Base-by-base conservation (phyloP, 805 yeast species). In the Hanseniaspora lachancei region DNA sequence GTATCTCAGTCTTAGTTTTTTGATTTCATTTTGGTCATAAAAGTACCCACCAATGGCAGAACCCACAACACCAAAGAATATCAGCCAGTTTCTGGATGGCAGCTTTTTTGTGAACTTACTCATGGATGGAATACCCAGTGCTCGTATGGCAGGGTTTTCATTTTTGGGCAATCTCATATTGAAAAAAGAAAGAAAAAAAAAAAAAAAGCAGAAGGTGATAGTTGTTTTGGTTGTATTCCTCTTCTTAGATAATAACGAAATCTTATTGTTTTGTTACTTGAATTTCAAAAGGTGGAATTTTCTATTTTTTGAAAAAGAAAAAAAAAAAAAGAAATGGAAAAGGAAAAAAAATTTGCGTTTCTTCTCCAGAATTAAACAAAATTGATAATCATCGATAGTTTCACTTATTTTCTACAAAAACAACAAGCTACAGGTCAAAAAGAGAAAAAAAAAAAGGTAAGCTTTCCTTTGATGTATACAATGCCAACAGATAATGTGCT, bases 81-180 rank as follows among this genome's bases (percentile, higher is more conserved):
- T 86, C 73, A 79, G 69, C 98, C 97, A 91, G 71, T 91, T 93
- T 59, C 96, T 75, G 0, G 95, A 83, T 0, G 98, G 98, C 15
- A 93, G 71, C 40, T 83, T 77, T 7, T 50, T 50, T 23, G 53
- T 55, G 21, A 55, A 24, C 9, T 18, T 53, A 6, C 21, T 49
- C 23, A 89, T 62, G 15, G 82, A 70, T 5, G 88, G 86, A 49
- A 91, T 77, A 0, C 97, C 97, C 86, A 91, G 78, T 63, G 87
- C 84, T 60, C 78, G 70, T 47, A 89, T 76, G 1, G 95, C 95
- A 1, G 96, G 95, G 63, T 89, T 84, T 6, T 61, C 59, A 48
- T 60, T 50, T 62, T 57, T 49, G 21, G 48, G 55, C 10, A 54
- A 23, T 39, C 54, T 42, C 41, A 40, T 44, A 12, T 42, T 27